Evolutionary conservation across 2,329 filamentous ascomycete species (phyloP), one percentile per base, ranked within the genome.

Genomic region (Raffaelea ambrosiae): DNA sequence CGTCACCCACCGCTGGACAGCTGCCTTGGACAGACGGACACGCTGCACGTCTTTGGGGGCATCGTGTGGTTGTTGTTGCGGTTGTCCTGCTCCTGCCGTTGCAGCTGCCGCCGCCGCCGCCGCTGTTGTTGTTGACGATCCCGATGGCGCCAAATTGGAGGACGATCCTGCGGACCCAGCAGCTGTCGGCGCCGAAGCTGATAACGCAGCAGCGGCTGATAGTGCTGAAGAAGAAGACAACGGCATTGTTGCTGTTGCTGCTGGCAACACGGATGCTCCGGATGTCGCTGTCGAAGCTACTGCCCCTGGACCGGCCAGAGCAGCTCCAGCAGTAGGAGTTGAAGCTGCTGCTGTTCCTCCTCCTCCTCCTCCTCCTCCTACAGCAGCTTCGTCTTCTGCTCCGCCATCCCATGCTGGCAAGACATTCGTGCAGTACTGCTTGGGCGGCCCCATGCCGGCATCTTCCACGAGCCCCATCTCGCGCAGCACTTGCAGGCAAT

Each of bases 401-500:
- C 26, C 26, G 26, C 52, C 50, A 9, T 56, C 44, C 19, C 43
- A 23, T 26, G 40, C 43, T 5, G 44, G 51, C 5, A 43, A 35
- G n/a, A 49, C 51, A 20, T 53, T 42, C 2, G 44, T 36, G 48
- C 44, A 50, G 3, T 47, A 33, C 16, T 46, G 46, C 44, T 54
- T 55, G 13, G 66, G 65, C 4, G 66, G 67, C 2, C 69, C 69
- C 63, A 67, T 62, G 60, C 69, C 75, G 55, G 71, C 76, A 58
- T 83, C 71, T 64, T 81, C 64, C 43, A 84, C 71, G 33, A 93
- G 69, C 9, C 77, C 82, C 88, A 96, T 95, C 49, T 88, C 83
- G 51, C 85, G 80, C 47, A 96, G 68, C 21, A 88, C 82, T 1
- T 72, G 72, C 20, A 95, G 76, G 49, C 91, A 88, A 65, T 97